Conservation (phyloP, 306 rosid species). For the Citrullus mucosospermus region DNA sequence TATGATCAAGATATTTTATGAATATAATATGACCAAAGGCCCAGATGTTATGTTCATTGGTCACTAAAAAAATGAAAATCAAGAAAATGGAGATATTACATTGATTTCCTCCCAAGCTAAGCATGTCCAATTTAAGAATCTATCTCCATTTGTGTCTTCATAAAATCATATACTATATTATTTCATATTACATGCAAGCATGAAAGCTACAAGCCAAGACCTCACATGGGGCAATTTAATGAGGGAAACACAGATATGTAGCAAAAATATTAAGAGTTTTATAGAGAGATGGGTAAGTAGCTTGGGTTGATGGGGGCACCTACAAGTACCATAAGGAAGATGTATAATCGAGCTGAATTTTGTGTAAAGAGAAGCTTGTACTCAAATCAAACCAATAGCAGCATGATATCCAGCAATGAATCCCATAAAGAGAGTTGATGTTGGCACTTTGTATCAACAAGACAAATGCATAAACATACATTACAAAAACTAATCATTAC, state of each 20-base stretch:
- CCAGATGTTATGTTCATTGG: background rate
- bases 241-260: background rate
- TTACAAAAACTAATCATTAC: background rate
- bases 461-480: background rate
- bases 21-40: background rate
- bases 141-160: background rate
- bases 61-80: background rate
- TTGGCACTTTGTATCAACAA: background rate
- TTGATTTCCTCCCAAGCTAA: background rate
- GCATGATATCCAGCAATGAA: background rate
- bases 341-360: background rate
- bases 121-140: background rate
- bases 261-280: background rate
- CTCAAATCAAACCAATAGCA: background rate
- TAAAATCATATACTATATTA: background rate
- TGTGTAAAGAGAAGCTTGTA: background rate
- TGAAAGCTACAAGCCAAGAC: background rate
- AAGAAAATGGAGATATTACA: background rate
- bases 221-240: conserved; percentile 5
- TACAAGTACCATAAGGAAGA: conserved; percentile 19
- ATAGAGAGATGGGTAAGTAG: conserved; percentile 41
- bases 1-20: background rate
- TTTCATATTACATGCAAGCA: background rate
- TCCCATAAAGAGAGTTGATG: background rate
- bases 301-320: conserved; percentile 67